phyloP scores from a whole-genome alignment of 148 eudicot species.

The Persicaria tinctoria region DNA sequence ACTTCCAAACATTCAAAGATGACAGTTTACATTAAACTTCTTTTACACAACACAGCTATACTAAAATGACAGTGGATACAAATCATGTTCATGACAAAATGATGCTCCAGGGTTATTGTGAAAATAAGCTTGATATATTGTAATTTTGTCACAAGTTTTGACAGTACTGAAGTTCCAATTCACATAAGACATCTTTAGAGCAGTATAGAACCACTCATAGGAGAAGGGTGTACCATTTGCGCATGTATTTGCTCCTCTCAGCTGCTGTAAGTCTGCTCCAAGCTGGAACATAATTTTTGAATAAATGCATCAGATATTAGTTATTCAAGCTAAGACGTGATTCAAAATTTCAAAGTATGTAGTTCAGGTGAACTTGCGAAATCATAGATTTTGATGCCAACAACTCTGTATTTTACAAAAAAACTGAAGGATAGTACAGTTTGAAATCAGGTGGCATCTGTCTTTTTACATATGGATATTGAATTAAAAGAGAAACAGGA shows the following conservation, averaged over 20 bases:
- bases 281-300: slow-evolving; percentile 25
- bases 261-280: slow-evolving; percentile 91
- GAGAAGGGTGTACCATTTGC: slow-evolving; percentile 50
- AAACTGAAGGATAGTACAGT: background rate
- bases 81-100: background rate
- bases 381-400: background rate
- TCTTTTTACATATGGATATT: background rate
- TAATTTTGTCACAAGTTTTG: background rate
- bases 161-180: background rate
- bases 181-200: background rate
- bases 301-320: background rate
- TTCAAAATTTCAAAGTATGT: background rate
- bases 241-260: slow-evolving; percentile 86
- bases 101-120: background rate
- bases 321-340: background rate
- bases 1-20: background rate
- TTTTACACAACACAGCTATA: background rate
- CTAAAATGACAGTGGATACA: background rate
- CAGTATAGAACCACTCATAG: slow-evolving; percentile 1
- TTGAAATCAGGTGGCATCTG: slow-evolving; percentile 4
- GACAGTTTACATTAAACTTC: background rate
- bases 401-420: background rate
- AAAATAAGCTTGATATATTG: slow-evolving; percentile 8
- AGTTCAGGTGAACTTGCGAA: background rate
- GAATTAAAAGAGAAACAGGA: background rate